Conservation (phyloP, 345 rosid species). For the Kandelia obovata region DNA sequence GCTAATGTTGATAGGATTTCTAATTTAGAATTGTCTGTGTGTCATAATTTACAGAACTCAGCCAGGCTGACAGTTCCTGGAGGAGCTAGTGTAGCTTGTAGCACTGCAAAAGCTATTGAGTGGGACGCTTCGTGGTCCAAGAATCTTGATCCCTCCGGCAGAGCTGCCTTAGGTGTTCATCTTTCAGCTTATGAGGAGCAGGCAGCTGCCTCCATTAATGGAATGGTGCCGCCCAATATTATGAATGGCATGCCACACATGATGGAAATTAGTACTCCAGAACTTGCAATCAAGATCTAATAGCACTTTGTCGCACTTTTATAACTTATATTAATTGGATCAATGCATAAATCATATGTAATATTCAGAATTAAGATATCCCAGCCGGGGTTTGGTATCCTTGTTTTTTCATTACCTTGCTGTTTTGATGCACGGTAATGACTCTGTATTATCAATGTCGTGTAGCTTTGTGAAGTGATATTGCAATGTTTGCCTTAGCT, state of each 20-base stretch:
- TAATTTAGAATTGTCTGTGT: not conserved
- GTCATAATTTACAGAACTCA: slow-evolving; percentile 51
- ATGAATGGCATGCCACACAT: slow-evolving; percentile 40
- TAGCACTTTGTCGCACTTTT: not conserved
- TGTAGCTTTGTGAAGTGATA: not conserved
- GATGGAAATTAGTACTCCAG: slow-evolving; percentile 40
- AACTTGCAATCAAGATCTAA: slow-evolving; percentile 50
- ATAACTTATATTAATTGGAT: not conserved
- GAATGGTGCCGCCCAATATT: slow-evolving; percentile 34
- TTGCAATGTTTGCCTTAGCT: not conserved
- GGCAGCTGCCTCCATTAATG: slow-evolving; percentile 21
- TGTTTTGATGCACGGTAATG: slow-evolving; percentile 10
- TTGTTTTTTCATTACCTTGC: not conserved
- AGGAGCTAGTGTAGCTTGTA: slow-evolving; percentile 87
- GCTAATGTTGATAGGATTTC: not conserved
- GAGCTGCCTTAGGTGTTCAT: slow-evolving; percentile 91
- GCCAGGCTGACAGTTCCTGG: slow-evolving; percentile 83
- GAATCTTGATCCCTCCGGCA: slow-evolving; percentile 92
- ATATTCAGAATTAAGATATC: not conserved
- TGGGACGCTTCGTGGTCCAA: slow-evolving; percentile 86
- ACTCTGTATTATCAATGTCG: not conserved
- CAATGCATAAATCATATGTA: not conserved
- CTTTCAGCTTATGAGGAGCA: slow-evolving; percentile 56
- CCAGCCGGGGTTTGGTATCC: not conserved
- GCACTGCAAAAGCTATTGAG: slow-evolving; percentile 82